phyloP scores from a whole-genome alignment of 1,139 yeast genomes.

The Geotrichum candidum region DNA sequence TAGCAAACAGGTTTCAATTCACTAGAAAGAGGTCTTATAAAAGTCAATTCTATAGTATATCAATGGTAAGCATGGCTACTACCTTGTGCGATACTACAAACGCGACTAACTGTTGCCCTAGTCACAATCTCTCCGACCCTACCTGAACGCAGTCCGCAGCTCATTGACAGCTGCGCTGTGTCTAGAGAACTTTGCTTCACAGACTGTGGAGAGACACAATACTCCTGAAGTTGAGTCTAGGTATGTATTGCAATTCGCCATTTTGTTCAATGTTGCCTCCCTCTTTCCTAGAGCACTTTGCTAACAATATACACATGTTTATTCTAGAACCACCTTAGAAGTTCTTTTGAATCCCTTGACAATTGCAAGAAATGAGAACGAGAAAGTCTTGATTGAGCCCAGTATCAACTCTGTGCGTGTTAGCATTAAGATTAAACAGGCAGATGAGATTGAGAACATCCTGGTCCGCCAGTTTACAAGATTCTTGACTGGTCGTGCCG shows the following conservation, averaged over 20 bases:
- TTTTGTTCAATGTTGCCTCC: background rate
- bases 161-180: constrained; percentile 95
- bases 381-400: constrained; percentile 86
- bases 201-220: constrained; percentile 93
- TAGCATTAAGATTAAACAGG: constrained; percentile 88
- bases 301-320: background rate
- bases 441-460: constrained; percentile 93
- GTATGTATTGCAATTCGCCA: constrained; percentile 14
- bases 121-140: constrained; percentile 88
- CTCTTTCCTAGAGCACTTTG: background rate
- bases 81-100: background rate
- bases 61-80: background rate
- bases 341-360: constrained; percentile 83
- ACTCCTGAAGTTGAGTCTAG: constrained; percentile 92
- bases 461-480: constrained; percentile 91
- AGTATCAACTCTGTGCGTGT: constrained; percentile 83
- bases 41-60: background rate
- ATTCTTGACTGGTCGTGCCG: constrained; percentile 92
- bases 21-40: background rate
- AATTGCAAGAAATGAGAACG: constrained; percentile 90
- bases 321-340: constrained; percentile 58
- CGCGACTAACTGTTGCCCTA: constrained; percentile 28
- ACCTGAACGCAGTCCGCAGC: constrained; percentile 86
- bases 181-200: constrained; percentile 90
- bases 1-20: background rate